Conservation (phyloP, 2,329 filamentous ascomycete genomes). For the Sordariomycetes sp. region DNA sequence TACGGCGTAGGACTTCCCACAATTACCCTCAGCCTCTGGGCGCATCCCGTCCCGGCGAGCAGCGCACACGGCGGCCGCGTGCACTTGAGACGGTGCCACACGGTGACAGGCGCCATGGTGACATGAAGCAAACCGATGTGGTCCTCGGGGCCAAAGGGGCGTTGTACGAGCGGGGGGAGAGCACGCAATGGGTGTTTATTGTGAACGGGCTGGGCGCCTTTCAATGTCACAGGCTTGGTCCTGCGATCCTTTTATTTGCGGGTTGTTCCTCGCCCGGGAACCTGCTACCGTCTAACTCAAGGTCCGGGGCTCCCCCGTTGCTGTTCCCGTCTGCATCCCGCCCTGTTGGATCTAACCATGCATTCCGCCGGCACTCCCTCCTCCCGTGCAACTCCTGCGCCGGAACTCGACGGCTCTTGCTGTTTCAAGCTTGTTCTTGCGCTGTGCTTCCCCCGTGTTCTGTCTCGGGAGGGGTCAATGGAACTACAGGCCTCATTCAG, state of each 20-base stretch:
- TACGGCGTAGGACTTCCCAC: background rate
- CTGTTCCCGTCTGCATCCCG: background rate
- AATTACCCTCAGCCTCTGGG: background rate
- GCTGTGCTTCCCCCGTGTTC: background rate
- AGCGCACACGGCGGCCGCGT: background rate
- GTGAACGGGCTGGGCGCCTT: background rate
- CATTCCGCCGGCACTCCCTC: background rate
- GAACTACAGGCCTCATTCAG: background rate
- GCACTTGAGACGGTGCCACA: constrained; percentile 1
- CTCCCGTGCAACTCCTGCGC: background rate
- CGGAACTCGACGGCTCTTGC: background rate
- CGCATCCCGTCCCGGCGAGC: background rate
- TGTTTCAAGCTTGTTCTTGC: background rate
- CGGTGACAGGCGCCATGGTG: background rate
- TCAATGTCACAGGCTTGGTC: background rate
- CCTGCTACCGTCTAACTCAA: background rate
- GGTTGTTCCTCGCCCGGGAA: background rate
- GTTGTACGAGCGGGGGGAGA: background rate
- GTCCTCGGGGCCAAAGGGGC: background rate
- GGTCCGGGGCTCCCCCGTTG: background rate
- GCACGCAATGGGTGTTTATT: background rate
- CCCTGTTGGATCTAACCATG: background rate
- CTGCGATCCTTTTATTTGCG: background rate
- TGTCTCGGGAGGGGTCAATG: background rate
- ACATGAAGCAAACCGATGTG: background rate